Evolutionary conservation across 352 stramenopile genomes (phyloP), one percentile per base, ranked within the genome.

Genomic region (Peronospora belbahrii): DNA sequence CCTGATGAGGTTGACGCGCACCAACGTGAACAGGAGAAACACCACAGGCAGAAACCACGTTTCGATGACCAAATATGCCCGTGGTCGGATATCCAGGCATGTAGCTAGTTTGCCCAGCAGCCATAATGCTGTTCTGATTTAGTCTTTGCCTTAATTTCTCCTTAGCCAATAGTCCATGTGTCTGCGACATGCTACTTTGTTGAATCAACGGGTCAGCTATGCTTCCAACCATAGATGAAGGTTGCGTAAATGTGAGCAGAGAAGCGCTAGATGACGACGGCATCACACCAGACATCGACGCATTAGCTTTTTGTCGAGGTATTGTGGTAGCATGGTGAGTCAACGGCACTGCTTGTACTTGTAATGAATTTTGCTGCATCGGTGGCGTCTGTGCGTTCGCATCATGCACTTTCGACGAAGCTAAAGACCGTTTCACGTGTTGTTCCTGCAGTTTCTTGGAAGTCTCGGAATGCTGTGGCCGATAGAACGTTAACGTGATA

Each of bases 401-500:
- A 37, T n/a, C 22, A 41, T n/a, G 45, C 14, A 15, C 23, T 24
- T 10, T 38, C 14, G 25, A 38, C 41, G 32, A 18, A 2, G 22
- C 36, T n/a, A 28, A 27, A n/a, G 9, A 15, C 19, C 35, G 38
- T 18, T 10, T 18, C 27, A 7, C n/a, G 2, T 35, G 37, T 19
- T 23, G 9, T 17, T 44, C 9, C 24, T 51, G 27, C 38, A 45
- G 30, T 18, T 52, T 10, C 14, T 3, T 18, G 7, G 42, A 11
- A 2, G 42, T 10, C 22, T 52, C 28, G n/a, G 31, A 43, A n/a
- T 17, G 23, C 5, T 43, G 54, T n/a, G 49, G 56, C 6, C 56
- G 42, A 40, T 61, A 70, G 15, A 88, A 71, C 20, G 54, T 65
- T 20, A 88, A 54, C 13, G 35, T 49, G 6, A 88, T 51, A 4